Base-by-base conservation (phyloP, 306 rosid genomes). In the Prunus mongolica region DNA sequence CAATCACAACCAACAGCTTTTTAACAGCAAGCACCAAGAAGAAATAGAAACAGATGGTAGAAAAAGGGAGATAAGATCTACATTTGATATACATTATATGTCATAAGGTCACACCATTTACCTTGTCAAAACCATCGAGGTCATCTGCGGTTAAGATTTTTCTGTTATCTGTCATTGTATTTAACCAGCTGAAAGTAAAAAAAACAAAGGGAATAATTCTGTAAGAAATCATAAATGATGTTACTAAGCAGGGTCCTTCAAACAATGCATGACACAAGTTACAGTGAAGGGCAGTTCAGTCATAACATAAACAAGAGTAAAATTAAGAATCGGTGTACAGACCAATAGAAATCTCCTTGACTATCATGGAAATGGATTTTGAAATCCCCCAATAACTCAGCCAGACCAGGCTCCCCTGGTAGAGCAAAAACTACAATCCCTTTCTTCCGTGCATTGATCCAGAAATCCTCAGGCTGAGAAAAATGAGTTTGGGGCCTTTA, bases 301-400 rank as follows among this genome's bases (percentile, higher is more conserved):
- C 65, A 27, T 24, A 44, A 12, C 14, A 52, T 3, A 73, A 66
- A 14, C 5, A 69, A 13, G 66, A 69, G 16, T 62, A 32, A 51
- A 30, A 52, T 19, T 54, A 55, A 6, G 71, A 27, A 67, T 16
- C 46, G 32, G 44, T 69, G 54, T 45, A 81, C 90, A 45, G 68
- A 95, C 99, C 96, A 92, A 83, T 92, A 92, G 84, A 90, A 95
- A 83, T 92, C 97, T 87, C 99, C 97, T 52, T 95, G 97, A 56
- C 92, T 92, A 54, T 95, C 97, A 45, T 89, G 97, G 76, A 95
- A 95, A 78, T 89, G 91, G 78, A 95, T 84, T 85, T 92, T 95
- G 81, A 95, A 89, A 88, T 92, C 99, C 73, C 99, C 97, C 27
- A 68, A 66, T 75, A 95, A 72, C 75, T 92, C 97, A 49, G 99